Base-by-base conservation (phyloP, 2,329 filamentous ascomycete species). In the Cercospora janseana region DNA sequence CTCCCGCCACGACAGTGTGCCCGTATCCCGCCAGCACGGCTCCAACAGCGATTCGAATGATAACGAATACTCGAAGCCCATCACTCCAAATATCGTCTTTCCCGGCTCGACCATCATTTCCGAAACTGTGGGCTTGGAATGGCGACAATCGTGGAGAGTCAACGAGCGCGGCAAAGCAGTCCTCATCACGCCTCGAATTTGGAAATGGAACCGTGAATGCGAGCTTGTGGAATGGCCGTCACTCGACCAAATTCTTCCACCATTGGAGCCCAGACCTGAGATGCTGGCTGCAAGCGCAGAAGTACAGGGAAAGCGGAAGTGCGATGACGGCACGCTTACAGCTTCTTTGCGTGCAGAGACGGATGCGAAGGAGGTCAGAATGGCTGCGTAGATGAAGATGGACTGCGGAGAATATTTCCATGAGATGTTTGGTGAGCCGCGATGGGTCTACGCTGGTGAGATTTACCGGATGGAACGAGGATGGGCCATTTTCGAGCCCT, bases 171-270 rank as follows among this genome's bases (percentile, higher is more conserved):
- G 48, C 13, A 32, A 26, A 6, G 23, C 23, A 27, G 3, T 35
- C 7, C 26, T 29, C 4, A 28, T 41, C 8, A 45, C 35, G 26
- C 32, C 32, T 12, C 27, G 48, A 3, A 23, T 24, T 13, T 49
- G 46, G 46, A 27, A 37, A n/a, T 49, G 45, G 41, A 40, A 45
- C 13, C 35, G 49, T 10, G 46, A 20, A 4, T 24, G 45, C 31
- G 41, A 43, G 21, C 15, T 49, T 16, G 20, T 48, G 13, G 29
- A 32, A 18, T 35, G 32, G 13, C 46, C 38, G 7, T 27, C 40
- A 16, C 16, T 43, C 13, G 40, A 43, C 3, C 26, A 43, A 10
- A 43, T 43, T 27, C 27, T 43, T n/a, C 26, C 40, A 12, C 40
- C 40, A 15, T 15, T 43, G 4, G 27, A 43, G 10, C 26, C 26